These are phyloP conservation scores for Viola odorata DNA, from an alignment of 345 rosid genomes.

Conservation along the genomic window DNA sequence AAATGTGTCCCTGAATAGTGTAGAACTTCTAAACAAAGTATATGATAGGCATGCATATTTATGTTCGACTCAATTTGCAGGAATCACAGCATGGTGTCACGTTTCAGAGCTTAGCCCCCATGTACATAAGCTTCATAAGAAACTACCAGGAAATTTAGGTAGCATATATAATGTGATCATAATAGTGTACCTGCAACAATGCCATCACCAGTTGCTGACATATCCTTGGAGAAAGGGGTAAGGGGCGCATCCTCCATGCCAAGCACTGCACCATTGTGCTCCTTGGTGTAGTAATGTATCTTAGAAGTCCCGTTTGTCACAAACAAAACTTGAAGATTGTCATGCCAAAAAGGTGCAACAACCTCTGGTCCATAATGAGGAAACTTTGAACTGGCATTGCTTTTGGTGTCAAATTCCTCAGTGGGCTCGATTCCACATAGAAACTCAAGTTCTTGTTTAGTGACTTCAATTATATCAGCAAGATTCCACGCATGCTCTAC, in stretches of 20 bases:
- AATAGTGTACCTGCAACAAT: slow-evolving; percentile 65
- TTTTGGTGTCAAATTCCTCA: slow-evolving; percentile 67
- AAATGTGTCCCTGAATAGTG: too few relatives aligned
- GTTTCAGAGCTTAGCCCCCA: background rate
- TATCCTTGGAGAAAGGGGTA: slow-evolving; percentile 70
- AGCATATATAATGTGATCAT: background rate
- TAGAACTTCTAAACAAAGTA: background rate
- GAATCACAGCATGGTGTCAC: background rate
- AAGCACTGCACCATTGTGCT: slow-evolving; percentile 62
- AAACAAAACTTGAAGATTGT: slow-evolving; percentile 67
- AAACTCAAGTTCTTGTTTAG: slow-evolving; percentile 91
- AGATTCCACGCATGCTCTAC: slow-evolving; percentile 68
- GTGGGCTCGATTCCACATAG: slow-evolving; percentile 57
- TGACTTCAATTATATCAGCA: slow-evolving; percentile 68
- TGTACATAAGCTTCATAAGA: background rate
- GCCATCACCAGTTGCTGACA: slow-evolving; percentile 96
- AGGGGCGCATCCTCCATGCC: slow-evolving; percentile 83
- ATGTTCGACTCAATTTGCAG: background rate
- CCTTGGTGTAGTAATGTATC: slow-evolving; percentile 79
- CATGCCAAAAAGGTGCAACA: slow-evolving; percentile 75
- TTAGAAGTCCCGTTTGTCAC: slow-evolving; percentile 90
- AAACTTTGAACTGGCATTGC: slow-evolving; percentile 60
- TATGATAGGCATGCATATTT: background rate
- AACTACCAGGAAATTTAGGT: background rate
- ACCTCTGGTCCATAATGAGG: slow-evolving; percentile 57